phyloP scores from a whole-genome alignment of 2,329 filamentous ascomycete genomes.

The Scytalidium sp. region DNA sequence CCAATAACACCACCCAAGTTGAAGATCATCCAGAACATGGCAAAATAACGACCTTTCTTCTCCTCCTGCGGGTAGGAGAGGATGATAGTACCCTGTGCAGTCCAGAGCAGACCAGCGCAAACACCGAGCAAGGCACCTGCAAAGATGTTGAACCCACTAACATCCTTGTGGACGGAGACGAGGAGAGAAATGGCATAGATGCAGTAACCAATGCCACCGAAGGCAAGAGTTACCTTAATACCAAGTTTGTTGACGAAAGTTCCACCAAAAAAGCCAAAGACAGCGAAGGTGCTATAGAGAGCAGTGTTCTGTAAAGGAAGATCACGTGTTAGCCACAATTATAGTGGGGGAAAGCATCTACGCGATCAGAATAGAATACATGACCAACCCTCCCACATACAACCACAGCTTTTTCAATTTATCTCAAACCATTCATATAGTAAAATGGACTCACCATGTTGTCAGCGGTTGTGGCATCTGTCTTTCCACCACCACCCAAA shows the following conservation, averaged over 20 bases:
- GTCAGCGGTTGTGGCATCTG: constrained; percentile 51
- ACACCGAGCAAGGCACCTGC: constrained; percentile 73
- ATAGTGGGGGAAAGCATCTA: neutral
- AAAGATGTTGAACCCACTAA: constrained; percentile 68
- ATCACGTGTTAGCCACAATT: neutral
- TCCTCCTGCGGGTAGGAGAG: constrained; percentile 83
- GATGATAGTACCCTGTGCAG: constrained; percentile 81
- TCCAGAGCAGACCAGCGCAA: constrained; percentile 79
- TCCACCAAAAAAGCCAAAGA: constrained; percentile 68
- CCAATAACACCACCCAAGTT: constrained; percentile 89
- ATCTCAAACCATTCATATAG: neutral
- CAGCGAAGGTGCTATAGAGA: constrained; percentile 49
- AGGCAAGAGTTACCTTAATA: constrained; percentile 62
- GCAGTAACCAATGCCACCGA: constrained; percentile 75
- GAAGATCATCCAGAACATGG: constrained; percentile 93
- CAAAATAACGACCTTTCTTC: constrained; percentile 84
- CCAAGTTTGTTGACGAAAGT: constrained; percentile 77
- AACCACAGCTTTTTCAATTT: constrained; percentile 3
- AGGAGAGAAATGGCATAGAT: constrained; percentile 72
- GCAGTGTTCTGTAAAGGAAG: constrained; percentile 32
- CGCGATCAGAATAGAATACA: neutral
- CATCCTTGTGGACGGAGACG: constrained; percentile 64
- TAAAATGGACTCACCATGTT: constrained; percentile 7
- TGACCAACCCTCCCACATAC: neutral
- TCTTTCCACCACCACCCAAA: constrained; percentile 59